phyloP scores from a whole-genome alignment of 2,329 filamentous ascomycete genomes.

The Alternaria sp. region DNA sequence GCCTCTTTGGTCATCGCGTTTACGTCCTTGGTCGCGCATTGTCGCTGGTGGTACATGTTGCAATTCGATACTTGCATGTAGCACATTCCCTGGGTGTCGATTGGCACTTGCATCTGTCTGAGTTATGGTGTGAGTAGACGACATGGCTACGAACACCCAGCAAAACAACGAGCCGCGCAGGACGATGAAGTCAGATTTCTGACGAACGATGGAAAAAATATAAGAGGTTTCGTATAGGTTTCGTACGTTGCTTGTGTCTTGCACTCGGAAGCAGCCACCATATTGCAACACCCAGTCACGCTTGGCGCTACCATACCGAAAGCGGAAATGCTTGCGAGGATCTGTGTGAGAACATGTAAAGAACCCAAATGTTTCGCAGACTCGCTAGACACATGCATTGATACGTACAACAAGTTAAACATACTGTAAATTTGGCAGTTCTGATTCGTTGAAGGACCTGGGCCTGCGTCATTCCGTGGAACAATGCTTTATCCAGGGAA shows the following conservation, averaged over 20 bases:
- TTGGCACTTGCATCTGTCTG: conserved; percentile 1
- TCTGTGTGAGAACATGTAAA: not conserved
- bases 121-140: conserved; percentile 14
- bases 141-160: conserved; percentile 5
- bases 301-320: not conserved
- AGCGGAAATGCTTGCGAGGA: not conserved
- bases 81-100: not conserved
- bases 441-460: not conserved
- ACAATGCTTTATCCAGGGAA: conserved; percentile 39
- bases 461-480: not conserved
- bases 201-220: not conserved
- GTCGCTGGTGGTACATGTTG: not conserved
- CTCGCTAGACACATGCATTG: not conserved
- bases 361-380: not conserved
- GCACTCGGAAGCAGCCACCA: not conserved
- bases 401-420: not conserved
- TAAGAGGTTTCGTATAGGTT: not conserved
- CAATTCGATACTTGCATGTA: not conserved
- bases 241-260: not conserved
- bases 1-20: not conserved
- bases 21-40: not conserved
- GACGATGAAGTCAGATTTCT: not conserved
- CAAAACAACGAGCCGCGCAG: not conserved
- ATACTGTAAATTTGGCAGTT: not conserved
- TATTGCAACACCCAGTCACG: not conserved